Evolutionary conservation across 495 filamentous ascomycete species (phyloP).

Genomic region (Lindgomyces ingoldianus): DNA sequence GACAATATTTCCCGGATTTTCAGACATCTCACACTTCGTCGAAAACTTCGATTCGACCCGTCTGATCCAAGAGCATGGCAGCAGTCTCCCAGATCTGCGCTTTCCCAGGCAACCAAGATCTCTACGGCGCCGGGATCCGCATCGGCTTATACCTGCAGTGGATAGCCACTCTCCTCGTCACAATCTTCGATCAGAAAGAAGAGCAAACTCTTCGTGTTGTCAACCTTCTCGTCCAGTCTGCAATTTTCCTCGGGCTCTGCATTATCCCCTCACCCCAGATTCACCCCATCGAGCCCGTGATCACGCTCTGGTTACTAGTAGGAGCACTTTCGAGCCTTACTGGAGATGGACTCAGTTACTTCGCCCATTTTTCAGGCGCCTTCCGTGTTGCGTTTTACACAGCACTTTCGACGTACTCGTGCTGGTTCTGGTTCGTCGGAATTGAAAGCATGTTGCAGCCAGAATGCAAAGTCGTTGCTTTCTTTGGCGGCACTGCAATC

Average conservation of each 20-base stretch:
- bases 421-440: constrained; percentile 3
- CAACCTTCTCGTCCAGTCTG: constrained; percentile 4
- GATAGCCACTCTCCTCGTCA: not conserved
- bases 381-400: not conserved
- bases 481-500: not conserved
- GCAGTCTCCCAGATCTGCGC: not conserved
- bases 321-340: constrained; percentile 1
- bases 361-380: not conserved
- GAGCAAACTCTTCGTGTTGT: not conserved
- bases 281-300: not conserved
- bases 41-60: too few species aligned
- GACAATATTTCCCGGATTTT: too few species aligned
- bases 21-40: too few species aligned
- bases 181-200: not conserved
- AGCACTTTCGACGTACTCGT: not conserved
- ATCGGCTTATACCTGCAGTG: constrained; percentile 13
- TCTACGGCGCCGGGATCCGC: constrained; percentile 12
- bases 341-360: not conserved
- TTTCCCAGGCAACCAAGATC: constrained; percentile 6
- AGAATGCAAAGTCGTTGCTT: not conserved
- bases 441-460: not conserved
- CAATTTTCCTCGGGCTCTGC: not conserved
- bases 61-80: not conserved
- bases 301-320: not conserved
- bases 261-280: not conserved